Conservation (phyloP, 345 rosid species). For the Camelina neglecta region DNA sequence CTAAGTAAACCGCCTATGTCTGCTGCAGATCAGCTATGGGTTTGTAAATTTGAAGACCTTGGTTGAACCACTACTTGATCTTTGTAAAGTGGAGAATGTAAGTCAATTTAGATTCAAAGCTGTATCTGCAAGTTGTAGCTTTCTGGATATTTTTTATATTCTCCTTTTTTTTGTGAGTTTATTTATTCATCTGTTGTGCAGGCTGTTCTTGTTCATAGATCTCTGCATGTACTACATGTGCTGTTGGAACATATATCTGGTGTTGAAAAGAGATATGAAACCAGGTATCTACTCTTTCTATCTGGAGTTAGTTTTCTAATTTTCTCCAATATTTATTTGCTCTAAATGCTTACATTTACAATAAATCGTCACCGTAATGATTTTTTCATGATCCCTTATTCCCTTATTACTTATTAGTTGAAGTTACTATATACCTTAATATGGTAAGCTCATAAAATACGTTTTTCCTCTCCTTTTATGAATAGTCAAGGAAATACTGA, state of each 20-base stretch:
- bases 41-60: conserved; percentile 61
- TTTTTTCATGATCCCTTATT: conserved; percentile 1
- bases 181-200: conserved; percentile 42
- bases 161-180: conserved; percentile 23
- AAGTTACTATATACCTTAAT: not conserved
- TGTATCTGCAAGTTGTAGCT: conserved; percentile 25
- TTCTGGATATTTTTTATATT: conserved; percentile 16
- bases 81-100: conserved; percentile 68
- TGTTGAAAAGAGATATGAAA: conserved; percentile 49
- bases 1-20: not conserved
- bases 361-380: not conserved
- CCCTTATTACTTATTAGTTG: not conserved
- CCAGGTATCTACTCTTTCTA: conserved; percentile 57
- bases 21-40: conserved; percentile 70
- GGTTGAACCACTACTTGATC: conserved; percentile 69
- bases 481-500: conserved; percentile 40
- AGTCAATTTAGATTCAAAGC: conserved; percentile 39
- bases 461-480: conserved; percentile 7
- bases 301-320: conserved; percentile 23
- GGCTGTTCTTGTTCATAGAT: conserved; percentile 63
- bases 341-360: not conserved
- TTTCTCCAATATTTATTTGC: not conserved
- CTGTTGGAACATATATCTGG: conserved; percentile 66
- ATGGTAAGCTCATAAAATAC: not conserved
- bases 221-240: conserved; percentile 62